Percentiles rank a stretch among this genome's conserved stretches.
These are phyloP conservation scores for Hippophae gyantsensis DNA, from an alignment of 306 rosid species.

Conservation along the genomic window DNA sequence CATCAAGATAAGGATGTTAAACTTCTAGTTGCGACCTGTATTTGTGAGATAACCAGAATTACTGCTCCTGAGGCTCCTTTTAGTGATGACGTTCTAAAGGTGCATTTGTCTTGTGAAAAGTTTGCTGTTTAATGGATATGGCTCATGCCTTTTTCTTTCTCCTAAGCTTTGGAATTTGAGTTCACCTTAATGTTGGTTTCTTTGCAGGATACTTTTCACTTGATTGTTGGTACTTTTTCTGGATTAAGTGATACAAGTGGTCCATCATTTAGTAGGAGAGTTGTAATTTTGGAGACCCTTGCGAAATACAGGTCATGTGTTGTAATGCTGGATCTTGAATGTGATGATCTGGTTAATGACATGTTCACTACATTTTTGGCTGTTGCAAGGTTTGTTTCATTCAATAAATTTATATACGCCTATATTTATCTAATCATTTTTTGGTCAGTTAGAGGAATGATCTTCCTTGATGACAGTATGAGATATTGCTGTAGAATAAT, in stretches of 20 bases:
- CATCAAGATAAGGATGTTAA: conserved; percentile 94
- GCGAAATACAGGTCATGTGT: conserved; percentile 98
- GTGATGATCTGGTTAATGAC: conserved; percentile 83
- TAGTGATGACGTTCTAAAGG: conserved; percentile 83
- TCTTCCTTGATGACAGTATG: not conserved
- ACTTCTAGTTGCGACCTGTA: conserved; percentile 90
- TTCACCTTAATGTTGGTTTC: conserved; percentile 26
- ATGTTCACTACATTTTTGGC: conserved; percentile 81
- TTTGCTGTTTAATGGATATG: conserved; percentile 16
- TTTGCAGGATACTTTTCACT: conserved; percentile 76
- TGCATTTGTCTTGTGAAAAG: conserved; percentile 20
- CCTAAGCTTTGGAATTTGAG: conserved; percentile 10
- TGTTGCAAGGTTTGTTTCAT: conserved; percentile 72
- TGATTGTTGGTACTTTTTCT: conserved; percentile 82
- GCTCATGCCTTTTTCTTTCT: conserved; percentile 2
- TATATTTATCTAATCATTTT: too few relatives aligned
- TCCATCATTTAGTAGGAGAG: conserved; percentile 93
- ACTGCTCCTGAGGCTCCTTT: conserved; percentile 99
- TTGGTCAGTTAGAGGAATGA: conserved; percentile 6
- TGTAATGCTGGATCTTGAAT: conserved; percentile 98
- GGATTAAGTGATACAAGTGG: conserved; percentile 86
- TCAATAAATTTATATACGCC: not conserved
- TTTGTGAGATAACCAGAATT: conserved; percentile 93
- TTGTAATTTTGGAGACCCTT: conserved; percentile 92
- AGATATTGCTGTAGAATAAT: conserved; percentile 1